These are phyloP conservation scores for Claviceps africana DNA, from an alignment of 2,329 filamentous ascomycete species.

Conservation along the genomic window DNA sequence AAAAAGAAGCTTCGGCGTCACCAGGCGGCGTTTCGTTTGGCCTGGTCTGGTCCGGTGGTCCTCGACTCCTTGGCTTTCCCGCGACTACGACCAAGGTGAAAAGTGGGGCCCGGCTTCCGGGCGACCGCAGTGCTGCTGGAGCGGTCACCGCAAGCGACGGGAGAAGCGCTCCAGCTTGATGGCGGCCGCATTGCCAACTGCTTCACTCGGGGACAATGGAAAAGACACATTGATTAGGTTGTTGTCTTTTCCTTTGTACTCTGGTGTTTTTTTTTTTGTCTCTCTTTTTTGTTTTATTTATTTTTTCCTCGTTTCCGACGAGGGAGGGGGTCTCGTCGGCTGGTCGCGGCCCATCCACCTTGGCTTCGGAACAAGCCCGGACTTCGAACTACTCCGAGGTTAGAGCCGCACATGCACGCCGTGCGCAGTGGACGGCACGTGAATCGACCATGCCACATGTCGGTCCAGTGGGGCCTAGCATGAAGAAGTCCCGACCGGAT, in stretches of 20 bases:
- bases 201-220: no score
- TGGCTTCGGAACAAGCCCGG: slow-evolving; percentile 8
- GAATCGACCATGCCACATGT: no score
- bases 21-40: not conserved
- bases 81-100: not conserved
- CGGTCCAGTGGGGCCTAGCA: no score
- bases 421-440: no score
- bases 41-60: not conserved
- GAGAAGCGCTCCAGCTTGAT: no score
- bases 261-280: no score
- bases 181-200: no score
- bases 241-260: no score
- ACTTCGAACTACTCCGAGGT: slow-evolving; percentile 13
- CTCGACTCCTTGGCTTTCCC: not conserved
- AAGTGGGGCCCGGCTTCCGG: not conserved
- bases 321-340: not conserved
- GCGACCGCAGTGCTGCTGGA: not conserved
- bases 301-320: no score
- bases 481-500: no score
- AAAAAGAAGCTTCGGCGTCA: slow-evolving; percentile 3
- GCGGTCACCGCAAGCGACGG: not conserved
- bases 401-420: slow-evolving; percentile 1
- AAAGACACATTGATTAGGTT: no score
- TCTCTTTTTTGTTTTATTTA: no score
- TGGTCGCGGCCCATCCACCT: not conserved